Evolutionary conservation across 306 rosid species (phyloP), one percentile per base, ranked within the genome.

Genomic region (Hippophae gyantsensis): DNA sequence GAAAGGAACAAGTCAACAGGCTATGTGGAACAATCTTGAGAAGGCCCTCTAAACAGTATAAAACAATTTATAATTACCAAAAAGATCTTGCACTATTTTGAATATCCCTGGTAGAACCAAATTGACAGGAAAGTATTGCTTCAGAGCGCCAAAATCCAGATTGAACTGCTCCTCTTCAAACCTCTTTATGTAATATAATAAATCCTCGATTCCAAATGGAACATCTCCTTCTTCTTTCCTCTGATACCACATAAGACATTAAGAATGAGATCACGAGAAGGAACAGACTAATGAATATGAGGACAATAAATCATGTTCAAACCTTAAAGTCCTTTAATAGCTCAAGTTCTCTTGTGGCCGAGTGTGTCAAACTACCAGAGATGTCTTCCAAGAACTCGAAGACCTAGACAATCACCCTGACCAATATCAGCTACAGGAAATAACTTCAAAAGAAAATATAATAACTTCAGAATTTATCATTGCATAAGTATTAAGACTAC

Each of bases 21-120:
- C 46, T 56, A 51, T 23, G 18, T 32, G 38, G 38, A 32, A 32
- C 38, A 32, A 3, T 43, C 45, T 43, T 32, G 14, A 45, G 32
- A 18, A 54, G 13, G 7, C 41, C 13, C 12, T 8, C 0, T 26
- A 43, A 26, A 60, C 8, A 32, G 38, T 59, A 59, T 32, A 11
- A 18, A 6, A 18, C 38, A 62, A 52, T 52, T 40, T 64, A 62
- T 75, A 71, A 43, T 70, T 82, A 92, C 99, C 99, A 58, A 83
- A 92, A 64, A 85, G 80, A 77, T 92, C 96, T 74, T 88, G 99
- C 65, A 80, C 69, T 76, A 88, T 80, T 70, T 92, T 92, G 74
- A 92, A 83, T 79, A 88, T 77, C 71, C 99, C 99, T 26, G 96
- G 82, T 62, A 88, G 72, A 75, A 92, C 99, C 74, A 92, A 65